phyloP scores from a whole-genome alignment of 208 protist genomes.

The Leishmania major region DNA sequence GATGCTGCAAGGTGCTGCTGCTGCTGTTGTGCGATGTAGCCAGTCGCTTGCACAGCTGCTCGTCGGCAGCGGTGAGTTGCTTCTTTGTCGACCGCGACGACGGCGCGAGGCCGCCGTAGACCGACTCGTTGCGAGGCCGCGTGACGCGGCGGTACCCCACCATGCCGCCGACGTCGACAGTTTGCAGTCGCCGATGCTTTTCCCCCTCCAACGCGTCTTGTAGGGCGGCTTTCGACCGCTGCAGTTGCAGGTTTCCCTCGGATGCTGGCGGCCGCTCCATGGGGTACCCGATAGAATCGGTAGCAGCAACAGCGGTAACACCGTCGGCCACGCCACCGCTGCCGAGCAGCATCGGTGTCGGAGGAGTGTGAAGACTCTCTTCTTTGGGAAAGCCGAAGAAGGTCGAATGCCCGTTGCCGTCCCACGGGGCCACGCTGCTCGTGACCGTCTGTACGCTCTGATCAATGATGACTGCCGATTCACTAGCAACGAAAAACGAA shows the following conservation, averaged over 20 bases:
- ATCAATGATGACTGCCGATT: background rate
- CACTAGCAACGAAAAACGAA: background rate
- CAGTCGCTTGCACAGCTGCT: conserved; percentile 11
- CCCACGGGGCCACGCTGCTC: background rate
- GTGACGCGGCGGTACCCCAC: background rate
- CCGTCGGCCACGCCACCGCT: background rate
- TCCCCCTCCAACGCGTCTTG: background rate
- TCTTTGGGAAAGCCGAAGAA: background rate
- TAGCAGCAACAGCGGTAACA: no score
- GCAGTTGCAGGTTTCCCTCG: conserved; percentile 1
- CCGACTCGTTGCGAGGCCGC: background rate
- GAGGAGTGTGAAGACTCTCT: background rate
- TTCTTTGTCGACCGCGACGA: conserved; percentile 19
- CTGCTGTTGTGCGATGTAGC: background rate
- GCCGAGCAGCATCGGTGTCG: background rate
- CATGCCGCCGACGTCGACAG: background rate
- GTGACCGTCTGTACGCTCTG: background rate
- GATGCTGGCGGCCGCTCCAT: background rate
- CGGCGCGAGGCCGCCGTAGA: conserved; percentile 17
- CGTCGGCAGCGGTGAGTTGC: conserved; percentile 4
- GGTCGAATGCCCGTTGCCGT: background rate
- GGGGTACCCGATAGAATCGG: background rate
- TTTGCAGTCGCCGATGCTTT: conserved; percentile 13
- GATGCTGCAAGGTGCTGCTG: background rate
- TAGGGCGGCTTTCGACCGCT: background rate